Evolutionary conservation across 371 early-diverging fungal genomes (phyloP).

Genomic region (Paramicrosporidium saccamoebae): DNA sequence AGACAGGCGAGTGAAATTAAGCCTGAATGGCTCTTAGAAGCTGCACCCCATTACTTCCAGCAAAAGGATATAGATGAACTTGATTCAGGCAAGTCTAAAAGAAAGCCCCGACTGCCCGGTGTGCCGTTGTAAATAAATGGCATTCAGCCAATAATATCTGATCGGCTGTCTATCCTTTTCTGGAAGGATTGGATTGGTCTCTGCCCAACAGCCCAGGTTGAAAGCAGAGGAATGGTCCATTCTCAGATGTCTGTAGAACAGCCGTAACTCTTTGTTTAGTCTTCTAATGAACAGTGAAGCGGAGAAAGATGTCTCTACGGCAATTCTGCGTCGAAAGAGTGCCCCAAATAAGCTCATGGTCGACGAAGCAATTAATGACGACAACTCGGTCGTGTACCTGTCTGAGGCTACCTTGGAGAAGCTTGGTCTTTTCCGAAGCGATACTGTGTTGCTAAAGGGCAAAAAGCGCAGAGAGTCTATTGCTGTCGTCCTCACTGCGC

Average conservation of each 20-base stretch:
- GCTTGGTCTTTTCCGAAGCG: conserved; percentile 68
- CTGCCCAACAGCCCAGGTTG: too few species aligned
- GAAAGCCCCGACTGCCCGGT: too few species aligned
- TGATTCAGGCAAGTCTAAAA: too few species aligned
- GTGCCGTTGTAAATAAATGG: too few species aligned
- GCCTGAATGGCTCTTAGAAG: conserved; percentile 64
- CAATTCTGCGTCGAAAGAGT: conserved; percentile 72
- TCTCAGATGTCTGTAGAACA: too few species aligned
- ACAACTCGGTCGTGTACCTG: conserved; percentile 69
- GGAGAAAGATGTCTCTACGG: conserved; percentile 48
- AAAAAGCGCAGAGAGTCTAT: conserved; percentile 93
- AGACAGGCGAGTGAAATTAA: conserved; percentile 72
- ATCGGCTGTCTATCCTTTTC: too few species aligned
- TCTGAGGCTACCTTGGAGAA: conserved; percentile 73
- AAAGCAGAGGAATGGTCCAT: too few species aligned
- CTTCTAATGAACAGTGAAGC: too few species aligned
- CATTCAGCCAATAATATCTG: too few species aligned
- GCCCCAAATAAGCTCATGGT: conserved; percentile 89
- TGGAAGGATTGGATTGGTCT: too few species aligned
- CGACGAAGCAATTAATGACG: conserved; percentile 81
- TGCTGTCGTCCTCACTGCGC: conserved; percentile 66
- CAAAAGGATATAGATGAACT: conserved; percentile 19
- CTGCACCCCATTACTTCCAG: conserved; percentile 74
- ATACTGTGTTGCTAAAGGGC: conserved; percentile 84
- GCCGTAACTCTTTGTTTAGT: too few species aligned